Evolutionary conservation across 768 basidiomycete genomes (phyloP).

Genomic region (Podaxis sp.): DNA sequence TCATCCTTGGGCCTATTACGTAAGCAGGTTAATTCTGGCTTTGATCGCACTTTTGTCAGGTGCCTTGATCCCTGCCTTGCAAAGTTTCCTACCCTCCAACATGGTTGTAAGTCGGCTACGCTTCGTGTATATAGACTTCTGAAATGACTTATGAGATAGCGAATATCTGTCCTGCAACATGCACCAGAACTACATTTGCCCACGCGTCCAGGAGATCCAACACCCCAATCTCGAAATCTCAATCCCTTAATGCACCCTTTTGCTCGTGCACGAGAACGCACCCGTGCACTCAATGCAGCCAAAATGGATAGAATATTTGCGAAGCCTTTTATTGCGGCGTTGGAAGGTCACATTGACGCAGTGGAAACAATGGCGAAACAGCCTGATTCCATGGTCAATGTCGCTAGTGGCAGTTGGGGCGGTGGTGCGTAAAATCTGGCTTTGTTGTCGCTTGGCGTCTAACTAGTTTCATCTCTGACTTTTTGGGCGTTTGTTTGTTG

Average conservation of each 20-base stretch:
- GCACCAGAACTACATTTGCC: conserved; percentile 73
- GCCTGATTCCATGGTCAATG: conserved; percentile 64
- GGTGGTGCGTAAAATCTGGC: conserved; percentile 59
- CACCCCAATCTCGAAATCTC: conserved; percentile 86
- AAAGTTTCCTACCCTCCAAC: not conserved
- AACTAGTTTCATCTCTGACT: not conserved
- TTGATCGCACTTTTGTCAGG: conserved; percentile 16
- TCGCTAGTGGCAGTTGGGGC: conserved; percentile 94
- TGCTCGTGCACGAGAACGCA: conserved; percentile 87
- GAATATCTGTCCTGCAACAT: conserved; percentile 86
- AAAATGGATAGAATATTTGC: conserved; percentile 98
- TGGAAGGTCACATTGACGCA: conserved; percentile 94
- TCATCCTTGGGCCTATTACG: not conserved
- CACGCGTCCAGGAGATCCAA: conserved; percentile 72
- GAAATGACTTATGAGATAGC: conserved; percentile 35
- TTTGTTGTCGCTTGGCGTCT: not conserved
- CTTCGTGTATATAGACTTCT: not conserved
- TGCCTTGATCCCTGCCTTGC: not conserved
- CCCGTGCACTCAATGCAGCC: conserved; percentile 87
- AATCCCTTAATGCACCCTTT: conserved; percentile 97
- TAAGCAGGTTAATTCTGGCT: conserved; percentile 3
- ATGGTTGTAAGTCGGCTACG: conserved; percentile 22
- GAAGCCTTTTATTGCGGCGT: conserved; percentile 87
- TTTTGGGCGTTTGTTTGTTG: not conserved
- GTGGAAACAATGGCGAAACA: conserved; percentile 82